Percentiles rank a stretch among this genome's conserved stretches.
These are phyloP conservation scores for Saturnispora saitoi DNA, from an alignment of 805 yeast species.

Conservation along the genomic window DNA sequence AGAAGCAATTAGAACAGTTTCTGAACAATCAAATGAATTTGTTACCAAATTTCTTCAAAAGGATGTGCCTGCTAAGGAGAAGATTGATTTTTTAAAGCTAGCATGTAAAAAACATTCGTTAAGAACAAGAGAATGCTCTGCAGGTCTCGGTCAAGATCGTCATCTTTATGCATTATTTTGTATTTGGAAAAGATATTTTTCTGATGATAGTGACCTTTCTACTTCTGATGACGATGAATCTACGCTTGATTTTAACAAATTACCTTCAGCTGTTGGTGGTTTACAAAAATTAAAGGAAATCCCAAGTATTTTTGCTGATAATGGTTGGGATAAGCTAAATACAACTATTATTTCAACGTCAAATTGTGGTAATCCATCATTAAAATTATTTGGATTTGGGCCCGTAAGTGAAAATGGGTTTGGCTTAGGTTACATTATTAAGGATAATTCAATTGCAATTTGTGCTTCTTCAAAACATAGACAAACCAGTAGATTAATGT, in stretches of 20 bases:
- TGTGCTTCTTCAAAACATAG: conserved; percentile 84
- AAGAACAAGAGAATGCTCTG: conserved; percentile 59
- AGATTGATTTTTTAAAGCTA: conserved; percentile 47
- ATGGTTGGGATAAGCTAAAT: conserved; percentile 82
- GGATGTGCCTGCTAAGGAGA: conserved; percentile 46
- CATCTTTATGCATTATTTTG: conserved; percentile 82
- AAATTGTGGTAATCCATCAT: conserved; percentile 88
- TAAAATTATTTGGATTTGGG: conserved; percentile 82
- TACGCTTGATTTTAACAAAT: conserved; percentile 24
- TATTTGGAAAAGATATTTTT: conserved; percentile 66
- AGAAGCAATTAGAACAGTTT: conserved; percentile 82
- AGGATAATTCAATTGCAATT: conserved; percentile 66
- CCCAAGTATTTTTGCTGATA: conserved; percentile 74
- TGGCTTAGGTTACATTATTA: conserved; percentile 88
- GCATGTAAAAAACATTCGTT: conserved; percentile 68
- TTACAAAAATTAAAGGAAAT: conserved; percentile 30
- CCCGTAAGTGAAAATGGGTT: conserved; percentile 87
- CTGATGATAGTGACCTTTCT: conserved; percentile 3
- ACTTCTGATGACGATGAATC: conserved; percentile 22
- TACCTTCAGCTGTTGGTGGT: conserved; percentile 19
- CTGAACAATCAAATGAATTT: conserved; percentile 69
- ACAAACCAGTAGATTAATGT: conserved; percentile 72
- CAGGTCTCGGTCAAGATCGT: conserved; percentile 87
- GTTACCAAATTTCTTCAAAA: conserved; percentile 78
- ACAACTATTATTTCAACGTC: conserved; percentile 75